Base-by-base conservation (phyloP, 495 filamentous ascomycete species). In the Aspergillus kassunensis region DNA sequence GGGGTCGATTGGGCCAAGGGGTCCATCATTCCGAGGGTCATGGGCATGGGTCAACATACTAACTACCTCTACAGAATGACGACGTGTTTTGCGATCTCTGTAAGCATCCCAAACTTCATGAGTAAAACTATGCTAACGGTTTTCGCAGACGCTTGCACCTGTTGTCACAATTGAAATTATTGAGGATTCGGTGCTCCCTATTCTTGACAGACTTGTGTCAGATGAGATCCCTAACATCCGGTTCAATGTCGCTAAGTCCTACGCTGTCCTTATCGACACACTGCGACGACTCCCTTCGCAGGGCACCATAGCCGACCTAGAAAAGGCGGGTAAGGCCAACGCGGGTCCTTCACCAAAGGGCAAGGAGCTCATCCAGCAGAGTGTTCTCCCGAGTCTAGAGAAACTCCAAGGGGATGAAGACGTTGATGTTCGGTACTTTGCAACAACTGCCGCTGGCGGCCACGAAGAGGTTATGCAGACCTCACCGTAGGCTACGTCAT, bases 11-110 rank as follows among this genome's bases (percentile, higher is more conserved):
- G 93, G 93, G 91, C 93, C n/a, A 90, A 84, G 70, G 87, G 89
- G 57, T 90, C 91, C 36, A 98, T 98, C 60, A 95, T 98, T 58
- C 93, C 93, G 25, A 96, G 96, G 73, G 93, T 98, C 56, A 93
- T 96, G 83, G 87, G 85, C 12, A 96, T 98, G 95, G 93, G 93
- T 25, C 84, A 87, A 50, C 95, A 98, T 64, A 90, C 93, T 20
- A 98, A 98, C 70, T 98, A 98, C 65, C 84, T 98, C 35, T 98
- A 98, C 79, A 83, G 93, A 58, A 98, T 98, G 93, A 98, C 93
- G 11, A 98, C 93, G 24, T 97, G 91, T 71, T 97, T 97, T 64
- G 93, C 93, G 43, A 90, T 98, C 60, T 90, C 92, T 54, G 93
- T 98, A 82, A 75, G 89, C 79, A 34, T n/a, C 4, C 18, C 49